These are phyloP conservation scores for Nyssa sinensis DNA, from an alignment of 148 eudicot species.

Conservation along the genomic window DNA sequence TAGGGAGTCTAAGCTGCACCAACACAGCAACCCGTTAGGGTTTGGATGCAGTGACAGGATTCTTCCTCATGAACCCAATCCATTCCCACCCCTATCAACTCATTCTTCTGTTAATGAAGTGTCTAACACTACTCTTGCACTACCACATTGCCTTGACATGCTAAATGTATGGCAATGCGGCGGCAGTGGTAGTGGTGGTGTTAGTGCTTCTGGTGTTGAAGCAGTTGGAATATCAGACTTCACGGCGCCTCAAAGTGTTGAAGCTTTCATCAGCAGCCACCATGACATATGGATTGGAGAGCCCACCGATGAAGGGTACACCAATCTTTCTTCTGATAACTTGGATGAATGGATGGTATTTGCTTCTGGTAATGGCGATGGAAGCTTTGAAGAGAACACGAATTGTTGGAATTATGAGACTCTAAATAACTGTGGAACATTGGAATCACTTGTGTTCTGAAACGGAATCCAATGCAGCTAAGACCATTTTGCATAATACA, in stretches of 20 bases:
- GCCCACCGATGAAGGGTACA: not conserved
- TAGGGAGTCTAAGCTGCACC: slow-evolving; percentile 12
- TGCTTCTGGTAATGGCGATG: not conserved
- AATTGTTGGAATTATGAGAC: not conserved
- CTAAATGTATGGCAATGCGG: not conserved
- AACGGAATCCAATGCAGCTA: not conserved
- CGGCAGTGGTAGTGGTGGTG: not conserved
- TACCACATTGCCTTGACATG: not conserved
- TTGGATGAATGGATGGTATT: not conserved
- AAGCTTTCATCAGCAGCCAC: not conserved
- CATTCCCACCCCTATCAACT: not conserved
- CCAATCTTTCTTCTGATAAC: not conserved
- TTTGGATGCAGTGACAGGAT: not conserved
- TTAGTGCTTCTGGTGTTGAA: not conserved
- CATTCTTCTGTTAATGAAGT: not conserved
- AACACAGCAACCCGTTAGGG: not conserved
- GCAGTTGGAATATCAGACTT: not conserved
- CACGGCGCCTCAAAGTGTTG: not conserved
- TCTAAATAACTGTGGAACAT: not conserved
- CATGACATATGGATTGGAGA: not conserved
- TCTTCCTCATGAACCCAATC: not conserved
- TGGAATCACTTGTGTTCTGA: not conserved
- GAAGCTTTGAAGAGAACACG: not conserved
- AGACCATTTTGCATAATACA: not conserved
- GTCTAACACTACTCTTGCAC: not conserved